Conservation (phyloP, 208 protist genomes). For the Crithidia thermophila region DNA sequence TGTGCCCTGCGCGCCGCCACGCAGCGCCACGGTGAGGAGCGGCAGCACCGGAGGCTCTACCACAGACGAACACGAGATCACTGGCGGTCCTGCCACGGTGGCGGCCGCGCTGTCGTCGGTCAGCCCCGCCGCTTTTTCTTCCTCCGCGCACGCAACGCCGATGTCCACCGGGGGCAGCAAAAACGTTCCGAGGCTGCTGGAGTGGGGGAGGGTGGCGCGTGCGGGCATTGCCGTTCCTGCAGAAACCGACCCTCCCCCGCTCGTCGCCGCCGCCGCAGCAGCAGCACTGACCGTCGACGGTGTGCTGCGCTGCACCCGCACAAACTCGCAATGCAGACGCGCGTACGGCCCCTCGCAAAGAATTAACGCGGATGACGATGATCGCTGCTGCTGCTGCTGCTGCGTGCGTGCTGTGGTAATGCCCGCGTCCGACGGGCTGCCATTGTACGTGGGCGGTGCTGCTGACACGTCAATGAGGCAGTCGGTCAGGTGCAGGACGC, state of each 20-base stretch:
- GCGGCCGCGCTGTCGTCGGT: too few relatives aligned
- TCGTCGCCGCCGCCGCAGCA: neutral
- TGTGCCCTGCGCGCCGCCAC: conserved; percentile 22
- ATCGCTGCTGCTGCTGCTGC: neutral
- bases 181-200: neutral
- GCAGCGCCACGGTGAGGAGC: conserved; percentile 19
- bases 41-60: neutral
- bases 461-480: conserved; percentile 21
- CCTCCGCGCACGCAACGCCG: neutral
- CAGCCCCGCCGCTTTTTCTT: neutral
- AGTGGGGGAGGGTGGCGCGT: neutral
- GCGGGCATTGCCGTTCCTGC: neutral
- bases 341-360: conserved; percentile 23
- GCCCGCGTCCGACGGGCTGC: too few relatives aligned
- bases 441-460: too few relatives aligned
- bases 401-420: neutral
- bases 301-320: conserved; percentile 14
- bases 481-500: conserved; percentile 21
- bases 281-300: too few relatives aligned
- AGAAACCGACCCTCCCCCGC: neutral
- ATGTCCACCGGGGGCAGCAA: neutral
- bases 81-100: too few relatives aligned
- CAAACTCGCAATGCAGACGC: conserved; percentile 25
- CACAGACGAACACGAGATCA: too few relatives aligned
- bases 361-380: too few relatives aligned